Base-by-base conservation (phyloP, 1,284 basidiomycete genomes). In the Leccinum fallax region DNA sequence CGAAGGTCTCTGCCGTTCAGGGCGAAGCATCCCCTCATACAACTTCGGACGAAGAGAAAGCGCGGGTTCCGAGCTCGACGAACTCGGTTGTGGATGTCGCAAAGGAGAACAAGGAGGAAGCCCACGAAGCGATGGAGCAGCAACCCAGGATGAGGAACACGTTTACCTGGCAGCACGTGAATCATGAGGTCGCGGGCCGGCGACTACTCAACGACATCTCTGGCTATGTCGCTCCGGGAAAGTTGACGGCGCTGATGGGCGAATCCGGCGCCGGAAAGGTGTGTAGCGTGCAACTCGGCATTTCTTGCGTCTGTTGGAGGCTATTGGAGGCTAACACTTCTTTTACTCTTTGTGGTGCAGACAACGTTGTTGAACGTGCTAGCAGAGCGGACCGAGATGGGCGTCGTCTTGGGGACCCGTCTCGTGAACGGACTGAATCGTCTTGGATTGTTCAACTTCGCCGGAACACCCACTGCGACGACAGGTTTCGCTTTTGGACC, bases 181-280 rank as follows among this genome's bases (percentile, higher is more conserved):
- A 78, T 40, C 93, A 92, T 69, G 79, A 83, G 40, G 86, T 94
- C 30, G 80, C 80, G 32, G 78, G 77, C 0, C 77, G 89, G 30
- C 79, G 81, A 55, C 81, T 96, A 7, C 78, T 96, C 62, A 84
- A 94, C 69, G 83, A 93, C 65, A 85, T 97, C 7, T 90, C 87
- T 59, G 19, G 19, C 0, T 96, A 85, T 74, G 93, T 94, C 48
- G 85, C 85, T 21, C 93, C 92, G 1, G 90, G 92, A 6, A 93
- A 88, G 68, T 78, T 96, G 60, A 90, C 87, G 0, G 89, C 85
- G 32, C 78, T 91, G 53, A 94, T 94, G 80, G 88, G 93, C 28
- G 90, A 90, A 61, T 92, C 90, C 15, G 95, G 94, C 49, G 87
- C 89, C 2, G 89, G 88, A 30, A 91, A 92, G 79, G 85, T 83